phyloP scores from a whole-genome alignment of 148 eudicot species.

The Vaccinium corymbosum region DNA sequence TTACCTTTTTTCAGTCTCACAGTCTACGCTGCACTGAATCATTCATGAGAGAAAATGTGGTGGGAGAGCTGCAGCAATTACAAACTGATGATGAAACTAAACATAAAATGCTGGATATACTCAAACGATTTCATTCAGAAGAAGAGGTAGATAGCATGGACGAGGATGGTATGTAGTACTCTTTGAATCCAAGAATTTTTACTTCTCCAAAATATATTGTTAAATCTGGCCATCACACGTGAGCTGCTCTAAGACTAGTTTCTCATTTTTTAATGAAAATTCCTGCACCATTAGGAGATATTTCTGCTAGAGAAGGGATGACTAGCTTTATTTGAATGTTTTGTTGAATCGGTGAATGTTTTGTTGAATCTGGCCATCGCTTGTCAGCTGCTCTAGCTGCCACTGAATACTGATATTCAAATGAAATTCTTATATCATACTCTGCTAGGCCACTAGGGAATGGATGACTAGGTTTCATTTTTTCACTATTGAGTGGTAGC shows the following conservation, averaged over 20 bases:
- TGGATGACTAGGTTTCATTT: neutral
- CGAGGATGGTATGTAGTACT: conserved; percentile 57
- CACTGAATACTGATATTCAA: neutral
- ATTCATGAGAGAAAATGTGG: conserved; percentile 89
- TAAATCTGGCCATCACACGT: neutral
- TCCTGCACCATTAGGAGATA: neutral
- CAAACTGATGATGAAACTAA: conserved; percentile 63
- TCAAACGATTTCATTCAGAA: conserved; percentile 67
- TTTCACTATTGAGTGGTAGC: neutral
- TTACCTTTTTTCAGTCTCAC: conserved; percentile 55
- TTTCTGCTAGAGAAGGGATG: neutral
- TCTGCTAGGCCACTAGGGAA: neutral
- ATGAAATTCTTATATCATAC: neutral
- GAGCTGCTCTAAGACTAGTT: neutral
- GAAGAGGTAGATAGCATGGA: conserved; percentile 62
- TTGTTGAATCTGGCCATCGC: neutral
- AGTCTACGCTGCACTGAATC: conserved; percentile 85
- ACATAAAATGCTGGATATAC: conserved; percentile 42
- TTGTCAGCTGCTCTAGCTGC: neutral
- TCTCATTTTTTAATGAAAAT: neutral
- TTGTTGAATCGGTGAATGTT: neutral
- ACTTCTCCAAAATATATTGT: neutral
- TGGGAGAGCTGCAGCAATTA: conserved; percentile 59
- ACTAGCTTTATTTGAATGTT: neutral
- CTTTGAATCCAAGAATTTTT: neutral